Evolutionary conservation across 2,329 filamentous ascomycete species (phyloP), one percentile per base, ranked within the genome.

Genomic region (Xenosphaeropsis pyriputrescens): DNA sequence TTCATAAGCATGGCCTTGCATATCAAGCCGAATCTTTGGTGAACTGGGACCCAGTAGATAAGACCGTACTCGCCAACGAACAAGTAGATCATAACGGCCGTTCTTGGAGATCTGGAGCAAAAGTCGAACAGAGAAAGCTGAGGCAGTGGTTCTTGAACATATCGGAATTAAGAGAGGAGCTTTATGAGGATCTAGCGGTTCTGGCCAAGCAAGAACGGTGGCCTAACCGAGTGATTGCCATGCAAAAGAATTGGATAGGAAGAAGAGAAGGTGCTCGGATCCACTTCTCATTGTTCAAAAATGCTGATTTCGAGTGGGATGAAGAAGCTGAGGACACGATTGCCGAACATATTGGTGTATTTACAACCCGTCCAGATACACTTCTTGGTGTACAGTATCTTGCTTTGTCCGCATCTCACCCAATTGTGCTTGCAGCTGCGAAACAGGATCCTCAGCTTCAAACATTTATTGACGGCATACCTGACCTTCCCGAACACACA

Each of bases 101-200:
- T 48, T 93, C 85, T 2, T 94, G 86, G 86, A 73, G 85, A 40
- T 91, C 84, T 1, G 85, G 85, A 8, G 85, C 83, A 36, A 78
- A 81, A 54, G 85, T 93, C 14, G 80, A 91, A 58, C 82, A 86
- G 60, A 65, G 74, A 41, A 72, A 73, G 47, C 64, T 93, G 35
- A 85, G 82, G 58, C 86, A 94, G 57, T 94, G 86, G 86, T 93
- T 93, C 55, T 73, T 93, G 45, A 77, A 76, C 44, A 93, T 91
- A 50, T 89, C 85, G 3, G 71, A 73, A 35, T 91, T 83, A 51
- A 75, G 82, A 43, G 76, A 89, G 38, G 65, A 72, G 4, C 62
- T 93, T 6, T 62, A 93, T 18, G 62, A 75, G 18, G 84, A 85
- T 44, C 65, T 93, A 1, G 72, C 85, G 19, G 58, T 63, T 4